These are phyloP conservation scores for Zygoascus meyerae DNA, from an alignment of 1,139 yeast species.

Conservation along the genomic window DNA sequence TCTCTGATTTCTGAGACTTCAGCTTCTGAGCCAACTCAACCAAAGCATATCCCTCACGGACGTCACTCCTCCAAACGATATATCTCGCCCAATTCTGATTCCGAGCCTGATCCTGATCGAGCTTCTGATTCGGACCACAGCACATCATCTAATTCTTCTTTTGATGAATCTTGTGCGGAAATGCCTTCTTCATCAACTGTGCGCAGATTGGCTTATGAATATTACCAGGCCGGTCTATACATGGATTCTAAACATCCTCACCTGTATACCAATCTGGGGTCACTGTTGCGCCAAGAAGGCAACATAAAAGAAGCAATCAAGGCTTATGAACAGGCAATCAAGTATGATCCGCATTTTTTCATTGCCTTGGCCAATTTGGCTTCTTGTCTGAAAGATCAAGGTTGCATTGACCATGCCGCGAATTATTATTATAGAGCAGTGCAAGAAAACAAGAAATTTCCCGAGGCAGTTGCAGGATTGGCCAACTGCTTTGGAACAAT, in stretches of 20 bases:
- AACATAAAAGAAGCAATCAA: slow-evolving; percentile 28
- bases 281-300: slow-evolving; percentile 33
- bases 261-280: slow-evolving; percentile 33
- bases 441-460: slow-evolving; percentile 28
- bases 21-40: background rate
- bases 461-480: slow-evolving; percentile 33
- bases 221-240: slow-evolving; percentile 31
- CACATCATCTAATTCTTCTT: background rate
- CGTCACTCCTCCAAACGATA: too few relatives aligned
- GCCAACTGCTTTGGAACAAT: slow-evolving; percentile 32
- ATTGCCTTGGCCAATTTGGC: slow-evolving; percentile 34
- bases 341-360: slow-evolving; percentile 30
- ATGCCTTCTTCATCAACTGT: background rate
- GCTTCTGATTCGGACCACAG: background rate
- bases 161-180: background rate
- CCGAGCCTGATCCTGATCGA: background rate
- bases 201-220: slow-evolving; percentile 27
- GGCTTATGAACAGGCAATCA: slow-evolving; percentile 31
- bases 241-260: slow-evolving; percentile 34
- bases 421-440: slow-evolving; percentile 30
- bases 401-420: slow-evolving; percentile 31
- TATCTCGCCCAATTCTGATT: background rate
- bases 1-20: slow-evolving; percentile 14
- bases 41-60: too few relatives aligned
- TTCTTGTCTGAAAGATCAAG: slow-evolving; percentile 32